Evolutionary conservation across 2,329 filamentous ascomycete species (phyloP), one percentile per base, ranked within the genome.

Genomic region (Orbilia quercus): DNA sequence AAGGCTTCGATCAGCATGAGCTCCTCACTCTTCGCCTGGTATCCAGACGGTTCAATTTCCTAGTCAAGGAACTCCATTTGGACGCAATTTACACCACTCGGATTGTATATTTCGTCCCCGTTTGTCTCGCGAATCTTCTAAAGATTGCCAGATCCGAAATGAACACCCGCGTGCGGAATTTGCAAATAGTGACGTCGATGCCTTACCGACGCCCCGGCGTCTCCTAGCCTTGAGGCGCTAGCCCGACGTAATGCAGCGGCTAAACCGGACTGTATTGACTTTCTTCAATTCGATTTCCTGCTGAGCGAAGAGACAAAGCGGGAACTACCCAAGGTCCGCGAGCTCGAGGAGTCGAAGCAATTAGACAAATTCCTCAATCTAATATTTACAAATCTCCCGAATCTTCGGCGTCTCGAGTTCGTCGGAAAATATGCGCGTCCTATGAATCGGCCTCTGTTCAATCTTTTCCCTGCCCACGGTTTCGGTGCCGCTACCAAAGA

Each of bases 101-200:
- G n/a, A 53, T 23, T 7, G 7, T 67, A 1, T 54, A 38, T 11
- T 14, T 36, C 4, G 36, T 53, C 45, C 53, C 63, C n/a, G 36
- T 23, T 7, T 51, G 53, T 34, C 12, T 67, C 14, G 34, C 59
- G 9, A 59, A 59, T 34, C 36, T 67, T 2, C 11, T 59, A 0
- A 59, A 53, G 36, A 59, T 67, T 18, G 20, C 63, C 7, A 20
- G 9, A 34, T 67, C 63, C 12, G 23, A 47, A 20, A 59, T 59
- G 54, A 59, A 67, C 36, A 36, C 34, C 1, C 28, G 23, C 12
- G 53, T 67, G 7, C 53, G 36, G 2, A 1, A 36, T 23, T 11
- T 67, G 11, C 44, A 34, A 14, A 48, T 57, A 18, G 7, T 12
- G 1, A 28, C 2, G 11, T 9, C 20, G 20, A 45, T 50, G 7